Conservation (phyloP, 805 yeast genomes). For the Yarrowia porcina region DNA sequence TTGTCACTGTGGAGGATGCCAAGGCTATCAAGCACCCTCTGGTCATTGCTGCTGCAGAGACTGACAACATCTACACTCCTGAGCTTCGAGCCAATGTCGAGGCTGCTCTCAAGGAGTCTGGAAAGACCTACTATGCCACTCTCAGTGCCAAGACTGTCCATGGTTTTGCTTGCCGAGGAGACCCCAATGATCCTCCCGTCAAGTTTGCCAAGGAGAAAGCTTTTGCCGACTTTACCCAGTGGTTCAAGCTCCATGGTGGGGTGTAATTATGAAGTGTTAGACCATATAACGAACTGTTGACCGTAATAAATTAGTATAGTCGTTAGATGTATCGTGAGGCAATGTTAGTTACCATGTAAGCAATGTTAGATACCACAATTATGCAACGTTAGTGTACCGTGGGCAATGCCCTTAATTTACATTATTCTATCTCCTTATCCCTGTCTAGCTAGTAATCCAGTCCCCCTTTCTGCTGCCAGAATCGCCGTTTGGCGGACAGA, state of each 20-base stretch:
- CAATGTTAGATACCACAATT: no score
- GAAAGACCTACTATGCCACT: conserved; percentile 57
- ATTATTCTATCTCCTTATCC: neutral
- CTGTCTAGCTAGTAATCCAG: neutral
- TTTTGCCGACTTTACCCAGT: conserved; percentile 36
- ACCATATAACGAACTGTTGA: no score
- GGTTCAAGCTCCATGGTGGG: conserved; percentile 29
- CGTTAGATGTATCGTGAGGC: no score
- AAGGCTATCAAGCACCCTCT: conserved; percentile 60
- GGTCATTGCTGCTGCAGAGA: conserved; percentile 70
- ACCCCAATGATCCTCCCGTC: conserved; percentile 50
- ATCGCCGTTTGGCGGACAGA: neutral
- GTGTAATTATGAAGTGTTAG: no score
- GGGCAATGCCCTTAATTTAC: neutral
- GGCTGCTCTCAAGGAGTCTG: conserved; percentile 51
- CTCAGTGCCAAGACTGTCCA: conserved; percentile 64
- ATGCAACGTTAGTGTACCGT: no score
- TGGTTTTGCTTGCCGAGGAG: conserved; percentile 82
- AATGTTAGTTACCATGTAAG: no score
- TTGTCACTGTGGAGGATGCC: conserved; percentile 63
- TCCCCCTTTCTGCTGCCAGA: conserved; percentile 20
- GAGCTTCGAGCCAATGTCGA: conserved; percentile 65
- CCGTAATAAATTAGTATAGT: no score
- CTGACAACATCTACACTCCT: conserved; percentile 57
- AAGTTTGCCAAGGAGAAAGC: conserved; percentile 68